Evolutionary conservation across 495 filamentous ascomycete species (phyloP), one percentile per base, ranked within the genome.

Genomic region (Talaromyces trachyspermus): DNA sequence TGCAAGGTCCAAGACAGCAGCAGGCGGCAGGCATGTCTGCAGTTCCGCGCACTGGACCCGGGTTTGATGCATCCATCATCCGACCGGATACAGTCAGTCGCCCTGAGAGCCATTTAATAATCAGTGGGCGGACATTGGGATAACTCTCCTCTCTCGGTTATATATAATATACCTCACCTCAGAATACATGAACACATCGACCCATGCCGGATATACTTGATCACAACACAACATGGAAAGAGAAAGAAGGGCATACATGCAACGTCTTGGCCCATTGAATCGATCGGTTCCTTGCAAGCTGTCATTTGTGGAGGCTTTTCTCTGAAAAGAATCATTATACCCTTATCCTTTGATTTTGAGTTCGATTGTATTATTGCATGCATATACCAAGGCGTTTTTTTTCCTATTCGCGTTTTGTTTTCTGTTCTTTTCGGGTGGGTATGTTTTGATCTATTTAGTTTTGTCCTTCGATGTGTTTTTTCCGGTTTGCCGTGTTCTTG

Each of bases 51-150:
- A 51, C 64, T 14, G 54, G 66, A 12, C 49, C 62, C 3, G 52
- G 62, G n/a, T 50, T 70, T 43, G 57, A 61, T 29, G 59, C 67
- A 59, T 52, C 66, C 36, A 51, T 55, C 47, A 54, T 76, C 17
- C 56, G 71, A 42, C 51, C 66, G 9, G 52, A 68, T 43, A 47
- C 61, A 8, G 49, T 76, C 23, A 50, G 54, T 18, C 64, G 71
- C 36, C 62, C 64, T 5, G 63, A 56, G 19, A 70, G 65, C 43
- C 76, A 77, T 49, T 64, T 69, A 15, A 75, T 81, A 47, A 51
- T 79, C 36, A 78, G 70, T 46, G 69, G 74, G 46, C 65, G 72
- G 51, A 71, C 69, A 15, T 45, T 79, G 41, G 69, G 68, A 48
- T 78, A 53, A 70, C 43, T 57, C 17, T 14, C 15, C 24, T 25